Conservation (phyloP, 768 basidiomycete genomes). For the Kwoniella europaea region DNA sequence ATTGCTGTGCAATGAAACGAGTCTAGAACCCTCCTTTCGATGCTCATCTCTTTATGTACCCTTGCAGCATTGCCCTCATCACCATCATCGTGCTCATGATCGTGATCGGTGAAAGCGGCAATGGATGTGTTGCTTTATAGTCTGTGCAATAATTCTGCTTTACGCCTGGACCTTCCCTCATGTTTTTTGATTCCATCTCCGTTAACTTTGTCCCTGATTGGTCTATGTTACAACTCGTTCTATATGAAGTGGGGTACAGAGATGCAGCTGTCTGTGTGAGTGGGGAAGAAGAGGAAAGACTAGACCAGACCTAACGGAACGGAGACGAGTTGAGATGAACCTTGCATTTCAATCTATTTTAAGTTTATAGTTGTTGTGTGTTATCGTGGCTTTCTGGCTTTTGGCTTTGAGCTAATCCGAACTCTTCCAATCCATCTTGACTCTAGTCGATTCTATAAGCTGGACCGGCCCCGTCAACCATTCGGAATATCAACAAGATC, state of each 20-base stretch:
- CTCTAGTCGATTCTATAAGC: not conserved
- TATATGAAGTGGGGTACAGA: not conserved
- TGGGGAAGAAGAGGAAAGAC: not conserved
- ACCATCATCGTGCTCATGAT: not conserved
- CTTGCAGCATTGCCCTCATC: not conserved
- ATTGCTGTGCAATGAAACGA: not conserved
- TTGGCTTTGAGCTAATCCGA: not conserved
- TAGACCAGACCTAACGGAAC: not conserved
- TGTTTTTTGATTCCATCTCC: not conserved
- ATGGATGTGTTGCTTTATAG: not conserved
- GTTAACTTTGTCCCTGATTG: not conserved
- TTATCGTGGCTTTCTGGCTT: slow-evolving; percentile 2
- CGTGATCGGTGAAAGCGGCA: not conserved
- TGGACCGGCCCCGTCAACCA: not conserved
- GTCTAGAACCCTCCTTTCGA: slow-evolving; percentile 14
- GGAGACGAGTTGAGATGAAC: not conserved
- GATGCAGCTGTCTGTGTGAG: not conserved
- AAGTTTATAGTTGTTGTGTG: slow-evolving; percentile 5
- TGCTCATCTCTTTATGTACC: not conserved
- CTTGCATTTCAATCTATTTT: slow-evolving; percentile 1
- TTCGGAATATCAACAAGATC: not conserved
- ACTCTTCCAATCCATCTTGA: not conserved
- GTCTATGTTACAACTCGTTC: not conserved
- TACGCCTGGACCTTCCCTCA: not conserved
- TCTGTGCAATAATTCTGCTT: not conserved